Evolutionary conservation across 176 grass and related monocot genomes (phyloP), one percentile per base, ranked within the genome.

Genomic region (Musa itinerans): DNA sequence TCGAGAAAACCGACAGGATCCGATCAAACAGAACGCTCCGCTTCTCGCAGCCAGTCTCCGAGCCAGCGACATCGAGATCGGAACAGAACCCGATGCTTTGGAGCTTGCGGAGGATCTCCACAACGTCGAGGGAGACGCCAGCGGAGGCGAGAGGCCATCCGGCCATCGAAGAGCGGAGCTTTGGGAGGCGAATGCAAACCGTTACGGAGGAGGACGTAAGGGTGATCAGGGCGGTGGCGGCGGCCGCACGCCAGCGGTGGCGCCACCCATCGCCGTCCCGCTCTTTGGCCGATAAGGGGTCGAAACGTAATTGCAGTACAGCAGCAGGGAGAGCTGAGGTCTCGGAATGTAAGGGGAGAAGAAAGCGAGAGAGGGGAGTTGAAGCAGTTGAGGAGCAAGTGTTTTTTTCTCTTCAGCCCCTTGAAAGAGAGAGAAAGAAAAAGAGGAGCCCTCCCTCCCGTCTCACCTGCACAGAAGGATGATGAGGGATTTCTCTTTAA

Each of bases 51-150:
- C 65, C 34, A n/a, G 73, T 50, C 14, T 63, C 83, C 14, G 15
- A 50, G 25, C 53, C 61, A 51, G 85, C 58, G 48, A 88, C 67
- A 51, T 69, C 43, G 27, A 88, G 74, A 64, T 54, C 65, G 17
- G 74, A 66, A 65, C 89, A 91, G 56, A 91, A 91, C 25, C 89
- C 85, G 8, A 88, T 20, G 53, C 71, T 78, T 27, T 83, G 85
- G 20, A 91, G 85, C 85, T 78, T 88, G 49, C 61, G 66, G 51
- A 92, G 83, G 75, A 92, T 82, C 29, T 82, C 68, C 61, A 63
- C 65, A 81, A 81, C 83, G 16, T 73, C 62, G 17, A 53, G 63
- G 22, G 23, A 26, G 20, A 13, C 9, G 55, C 16, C 24, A 3
- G 23, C 24, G 55, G 26, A 3, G 9, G 29, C n/a, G 73, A 61